Base-by-base conservation (phyloP, 2,329 filamentous ascomycete species). In the Remersonia thermophila region DNA sequence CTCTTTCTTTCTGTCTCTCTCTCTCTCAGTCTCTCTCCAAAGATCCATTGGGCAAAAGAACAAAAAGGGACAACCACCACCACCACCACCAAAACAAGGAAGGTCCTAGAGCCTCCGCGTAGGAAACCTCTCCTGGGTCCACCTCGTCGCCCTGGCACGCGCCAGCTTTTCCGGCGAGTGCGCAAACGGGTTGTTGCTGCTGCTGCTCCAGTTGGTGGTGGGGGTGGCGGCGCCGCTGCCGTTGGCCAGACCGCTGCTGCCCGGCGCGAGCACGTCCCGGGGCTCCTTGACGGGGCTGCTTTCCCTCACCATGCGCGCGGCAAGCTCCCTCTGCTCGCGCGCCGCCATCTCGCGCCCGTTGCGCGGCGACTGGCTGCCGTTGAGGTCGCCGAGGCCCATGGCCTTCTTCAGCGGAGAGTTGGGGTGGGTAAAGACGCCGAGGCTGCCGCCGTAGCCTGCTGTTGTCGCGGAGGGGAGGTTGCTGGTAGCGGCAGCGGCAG, bases 391-490 rank as follows among this genome's bases (percentile, higher is more conserved):
- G 62, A 83, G 48, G 65, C 75, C 75, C 11, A 64, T 64, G 2
- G 82, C 69, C 55, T 93, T 94, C 50, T 85, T 80, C 10, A 96
- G 58, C 0, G 89, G 89, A 9, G 84, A 93, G 28, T 79, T 81
- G 5, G 77, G 77, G 55, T 93, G 84, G 5, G 71, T 80, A 55
- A 78, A 86, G 1, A 93, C 69, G 11, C 87, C 86, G 33, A 94
- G 63, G 52, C 71, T 89, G 2, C 87, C 85, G 12, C 85, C 85
- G 52, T 62, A 63, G 40, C 53, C 55, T 6, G 38, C 14, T 12
- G 27, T 35, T 2, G 39, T n/a, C n/a, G 23, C 4, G 27, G 27
- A 29, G 11, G 43, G 37, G 3, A 35, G 34, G 26, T 33, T 27
- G 26, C 16, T 15, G 31, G 30, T 43, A 10, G 40, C 20, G 20